Evolutionary conservation across 331 rosid genomes (phyloP).

Genomic region (Pyracantha coccinea): DNA sequence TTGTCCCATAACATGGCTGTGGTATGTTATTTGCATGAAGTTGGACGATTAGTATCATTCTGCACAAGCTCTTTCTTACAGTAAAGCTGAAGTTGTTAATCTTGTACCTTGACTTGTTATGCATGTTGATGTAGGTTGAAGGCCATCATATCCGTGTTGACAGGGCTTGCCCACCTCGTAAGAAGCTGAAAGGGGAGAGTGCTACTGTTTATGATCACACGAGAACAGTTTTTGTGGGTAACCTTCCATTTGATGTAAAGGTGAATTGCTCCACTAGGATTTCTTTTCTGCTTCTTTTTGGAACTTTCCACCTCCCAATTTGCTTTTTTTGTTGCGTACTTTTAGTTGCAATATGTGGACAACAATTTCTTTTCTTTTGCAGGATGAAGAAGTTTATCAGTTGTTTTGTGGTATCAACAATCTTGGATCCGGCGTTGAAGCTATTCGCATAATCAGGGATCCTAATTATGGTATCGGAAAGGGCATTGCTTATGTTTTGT

Average conservation of each 20-base stretch:
- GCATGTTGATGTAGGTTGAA: constrained; percentile 47
- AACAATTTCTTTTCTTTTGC: constrained; percentile 8
- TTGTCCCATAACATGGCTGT: constrained; percentile 78
- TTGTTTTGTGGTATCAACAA: constrained; percentile 59
- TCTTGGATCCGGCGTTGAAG: constrained; percentile 59
- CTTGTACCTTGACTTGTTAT: not conserved
- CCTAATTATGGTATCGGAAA: constrained; percentile 72
- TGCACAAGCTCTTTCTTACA: not conserved
- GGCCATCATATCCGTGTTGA: constrained; percentile 94
- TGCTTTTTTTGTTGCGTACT: not conserved
- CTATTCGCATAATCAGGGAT: constrained; percentile 82
- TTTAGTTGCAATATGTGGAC: not conserved
- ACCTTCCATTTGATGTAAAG: constrained; percentile 94
- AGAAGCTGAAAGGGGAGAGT: constrained; percentile 71
- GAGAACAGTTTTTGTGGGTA: constrained; percentile 93
- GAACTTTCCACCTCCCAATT: not conserved
- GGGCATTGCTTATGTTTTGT: constrained; percentile 85
- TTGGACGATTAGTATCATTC: not conserved
- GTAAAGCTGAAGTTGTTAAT: not conserved
- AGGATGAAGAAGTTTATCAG: constrained; percentile 93
- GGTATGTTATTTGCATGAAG: constrained; percentile 36
- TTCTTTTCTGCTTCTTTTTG: not conserved
- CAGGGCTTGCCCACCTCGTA: constrained; percentile 97
- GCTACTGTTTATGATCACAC: constrained; percentile 55
- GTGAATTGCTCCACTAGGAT: constrained; percentile 23